Evolutionary conservation across 176 grass and related monocot genomes (phyloP), one percentile per base, ranked within the genome.

Genomic region (Thalia dealbata): DNA sequence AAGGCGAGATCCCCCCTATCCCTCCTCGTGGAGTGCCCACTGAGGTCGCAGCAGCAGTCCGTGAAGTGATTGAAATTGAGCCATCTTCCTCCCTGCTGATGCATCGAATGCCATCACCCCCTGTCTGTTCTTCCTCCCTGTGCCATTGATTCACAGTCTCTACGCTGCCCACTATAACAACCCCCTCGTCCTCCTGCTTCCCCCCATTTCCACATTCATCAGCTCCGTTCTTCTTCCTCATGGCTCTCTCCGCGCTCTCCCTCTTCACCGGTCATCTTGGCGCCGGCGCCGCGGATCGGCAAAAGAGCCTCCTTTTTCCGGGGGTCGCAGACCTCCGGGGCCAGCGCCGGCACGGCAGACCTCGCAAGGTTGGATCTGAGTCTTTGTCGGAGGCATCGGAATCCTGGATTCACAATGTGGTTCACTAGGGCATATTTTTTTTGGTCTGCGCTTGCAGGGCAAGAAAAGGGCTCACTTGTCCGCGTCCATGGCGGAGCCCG

Each of bases 241-340:
- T 99, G 95, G 87, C 95, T 50, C 83, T 93, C 60, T 77, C 77
- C 43, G 70, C 87, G 25, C 85, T 93, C 78, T 88, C 87, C 51
- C 55, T 85, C 44, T 61, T 85, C 42, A 46, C 85, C 0, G 56
- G 77, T 19, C 83, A 87, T 38, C 82, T 84, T 15, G 67, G 77
- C 27, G 76, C 75, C 22, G 46, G 63, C 15, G 80, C 76, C 13
- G 80, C 82, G 73, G 86, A 91, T 59, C 59, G 23, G 32, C 78
- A 85, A 11, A 85, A 85, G 73, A 30, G 23, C 66, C 69, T 41
- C 44, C 32, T 72, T 16, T 87, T 76, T 28, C 22, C 70, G 25
- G 64, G 74, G 46, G 48, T 70, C 2, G 62, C 51, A 3, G 89
- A 80, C 62, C 71, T 91, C 86, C 90, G 85, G 48, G 71, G 50